These are phyloP conservation scores for Coemansia sp. DNA, from an alignment of 192 early-diverging fungal species.

Conservation along the genomic window DNA sequence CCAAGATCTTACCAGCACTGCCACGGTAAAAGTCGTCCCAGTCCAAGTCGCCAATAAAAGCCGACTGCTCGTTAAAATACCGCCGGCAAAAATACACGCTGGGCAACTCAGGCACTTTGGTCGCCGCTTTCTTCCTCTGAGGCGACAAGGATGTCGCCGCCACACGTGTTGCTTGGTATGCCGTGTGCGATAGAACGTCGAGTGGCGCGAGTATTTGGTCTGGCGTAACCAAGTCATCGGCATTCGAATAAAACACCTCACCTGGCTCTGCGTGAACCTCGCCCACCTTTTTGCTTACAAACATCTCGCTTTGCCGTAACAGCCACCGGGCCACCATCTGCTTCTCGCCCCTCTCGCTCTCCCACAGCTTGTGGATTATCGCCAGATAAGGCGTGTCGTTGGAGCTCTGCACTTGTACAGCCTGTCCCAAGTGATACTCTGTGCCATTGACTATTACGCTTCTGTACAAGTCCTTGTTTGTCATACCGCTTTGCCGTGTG, in stretches of 20 bases:
- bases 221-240: slow-evolving; percentile 47
- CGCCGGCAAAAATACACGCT: slow-evolving; percentile 32
- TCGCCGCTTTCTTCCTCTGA: not conserved
- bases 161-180: not conserved
- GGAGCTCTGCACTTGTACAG: slow-evolving; percentile 32
- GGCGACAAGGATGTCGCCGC: not conserved
- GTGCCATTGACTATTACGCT: slow-evolving; percentile 49
- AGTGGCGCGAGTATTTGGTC: slow-evolving; percentile 38
- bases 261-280: slow-evolving; percentile 14
- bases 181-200: slow-evolving; percentile 24
- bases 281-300: slow-evolving; percentile 7
- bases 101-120: not conserved
- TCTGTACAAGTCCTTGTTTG: slow-evolving; percentile 51
- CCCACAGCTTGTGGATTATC: slow-evolving; percentile 57
- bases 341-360: slow-evolving; percentile 55
- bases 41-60: slow-evolving; percentile 38
- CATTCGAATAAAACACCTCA: slow-evolving; percentile 53
- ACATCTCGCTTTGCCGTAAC: slow-evolving; percentile 46
- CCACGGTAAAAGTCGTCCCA: slow-evolving; percentile 42
- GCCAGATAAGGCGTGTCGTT: slow-evolving; percentile 52
- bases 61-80: slow-evolving; percentile 48
- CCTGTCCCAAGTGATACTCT: slow-evolving; percentile 48
- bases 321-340: slow-evolving; percentile 60
- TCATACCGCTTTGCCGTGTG: slow-evolving; percentile 58
- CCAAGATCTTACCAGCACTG: slow-evolving; percentile 10